These are phyloP conservation scores for Mycena epipterygia DNA, from an alignment of 768 basidiomycete genomes.

Conservation along the genomic window DNA sequence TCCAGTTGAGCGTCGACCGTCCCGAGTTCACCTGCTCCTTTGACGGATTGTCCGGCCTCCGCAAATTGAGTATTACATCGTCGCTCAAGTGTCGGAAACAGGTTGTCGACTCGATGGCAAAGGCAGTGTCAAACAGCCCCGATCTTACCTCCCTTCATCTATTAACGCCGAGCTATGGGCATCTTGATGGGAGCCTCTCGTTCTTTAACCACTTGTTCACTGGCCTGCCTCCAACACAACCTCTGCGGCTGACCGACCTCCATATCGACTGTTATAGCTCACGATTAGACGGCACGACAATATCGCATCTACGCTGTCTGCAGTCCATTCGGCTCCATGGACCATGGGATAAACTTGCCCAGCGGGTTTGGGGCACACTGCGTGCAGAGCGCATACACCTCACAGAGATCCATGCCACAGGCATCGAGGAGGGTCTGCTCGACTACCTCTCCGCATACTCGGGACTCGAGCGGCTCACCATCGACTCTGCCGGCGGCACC, in stretches of 20 bases:
- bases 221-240: neutral
- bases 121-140: neutral
- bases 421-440: neutral
- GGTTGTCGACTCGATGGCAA: neutral
- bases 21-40: neutral
- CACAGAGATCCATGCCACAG: neutral
- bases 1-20: neutral
- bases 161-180: neutral
- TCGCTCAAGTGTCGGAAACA: neutral
- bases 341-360: neutral
- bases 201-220: neutral
- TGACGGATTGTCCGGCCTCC: neutral
- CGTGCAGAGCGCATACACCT: neutral
- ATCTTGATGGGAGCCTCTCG: no score
- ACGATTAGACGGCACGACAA: neutral
- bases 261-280: neutral
- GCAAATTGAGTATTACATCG: neutral
- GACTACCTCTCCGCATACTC: conserved; percentile 7
- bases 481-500: neutral
- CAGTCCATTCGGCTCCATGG: neutral
- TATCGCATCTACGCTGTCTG: neutral
- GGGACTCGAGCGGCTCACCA: neutral
- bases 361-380: neutral
- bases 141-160: neutral
- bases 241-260: neutral